These are phyloP conservation scores for Dillenia turbinata DNA, from an alignment of 164 flowering plant genomes.

Conservation along the genomic window DNA sequence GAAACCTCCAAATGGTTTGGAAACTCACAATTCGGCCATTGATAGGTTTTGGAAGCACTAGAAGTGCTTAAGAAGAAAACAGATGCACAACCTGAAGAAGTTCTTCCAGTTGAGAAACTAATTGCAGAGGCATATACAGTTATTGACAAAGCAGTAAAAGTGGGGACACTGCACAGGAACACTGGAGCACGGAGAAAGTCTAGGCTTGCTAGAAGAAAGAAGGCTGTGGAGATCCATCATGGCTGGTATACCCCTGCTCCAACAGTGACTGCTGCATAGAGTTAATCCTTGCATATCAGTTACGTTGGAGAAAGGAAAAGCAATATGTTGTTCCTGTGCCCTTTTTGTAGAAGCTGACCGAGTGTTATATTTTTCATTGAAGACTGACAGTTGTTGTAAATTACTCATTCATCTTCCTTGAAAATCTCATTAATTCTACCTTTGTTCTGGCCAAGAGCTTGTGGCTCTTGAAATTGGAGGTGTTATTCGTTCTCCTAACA, in stretches of 20 bases:
- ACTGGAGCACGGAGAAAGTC: constrained; percentile 91
- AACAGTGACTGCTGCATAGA: constrained; percentile 9
- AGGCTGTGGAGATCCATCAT: constrained; percentile 78
- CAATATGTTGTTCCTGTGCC: too few species aligned
- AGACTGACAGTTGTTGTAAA: too few species aligned
- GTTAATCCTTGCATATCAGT: too few species aligned
- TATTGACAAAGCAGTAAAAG: constrained; percentile 84
- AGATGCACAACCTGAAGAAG: constrained; percentile 67
- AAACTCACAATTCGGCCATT: neutral
- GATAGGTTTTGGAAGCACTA: constrained; percentile 66
- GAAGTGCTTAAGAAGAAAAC: constrained; percentile 68
- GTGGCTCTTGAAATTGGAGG: too few species aligned
- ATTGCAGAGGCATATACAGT: constrained; percentile 87
- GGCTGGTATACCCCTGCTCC: constrained; percentile 85
- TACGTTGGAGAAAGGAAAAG: too few species aligned
- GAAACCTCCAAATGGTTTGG: too few species aligned
- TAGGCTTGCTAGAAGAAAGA: constrained; percentile 87
- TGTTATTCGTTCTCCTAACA: too few species aligned
- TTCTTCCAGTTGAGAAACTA: constrained; percentile 66
- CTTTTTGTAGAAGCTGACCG: too few species aligned
- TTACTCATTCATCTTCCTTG: too few species aligned
- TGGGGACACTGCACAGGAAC: constrained; percentile 78
- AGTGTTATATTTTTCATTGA: too few species aligned
- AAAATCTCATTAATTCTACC: too few species aligned
- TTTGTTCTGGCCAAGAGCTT: too few species aligned